A percentile compares a stretch with the other conserved stretches of the same genome.
These are phyloP conservation scores for Grigorovia transvaalensis DNA, from an alignment of 805 yeast species.

Conservation along the genomic window DNA sequence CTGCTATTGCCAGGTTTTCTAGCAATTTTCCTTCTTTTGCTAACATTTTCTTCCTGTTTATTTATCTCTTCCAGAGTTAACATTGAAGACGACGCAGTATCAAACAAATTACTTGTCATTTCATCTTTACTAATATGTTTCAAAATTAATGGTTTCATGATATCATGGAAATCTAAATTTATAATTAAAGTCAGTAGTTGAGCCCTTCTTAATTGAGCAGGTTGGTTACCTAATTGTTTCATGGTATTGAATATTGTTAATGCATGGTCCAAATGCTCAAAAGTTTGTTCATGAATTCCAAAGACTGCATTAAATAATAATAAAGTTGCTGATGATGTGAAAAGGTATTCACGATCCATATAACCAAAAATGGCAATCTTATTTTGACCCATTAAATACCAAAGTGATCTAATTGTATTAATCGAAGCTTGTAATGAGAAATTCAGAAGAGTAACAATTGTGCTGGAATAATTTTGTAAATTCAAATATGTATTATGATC, in stretches of 20 bases:
- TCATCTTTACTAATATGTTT: constrained; percentile 41
- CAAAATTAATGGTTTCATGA: constrained; percentile 44
- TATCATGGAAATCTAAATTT: constrained; percentile 58
- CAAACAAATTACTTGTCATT: neutral
- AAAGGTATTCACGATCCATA: constrained; percentile 76
- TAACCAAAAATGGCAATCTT: constrained; percentile 82
- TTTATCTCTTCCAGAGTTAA: neutral
- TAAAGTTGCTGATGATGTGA: constrained; percentile 65
- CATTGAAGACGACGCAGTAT: neutral
- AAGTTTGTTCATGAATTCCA: constrained; percentile 71
- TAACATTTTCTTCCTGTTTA: neutral
- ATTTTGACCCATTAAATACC: constrained; percentile 66
- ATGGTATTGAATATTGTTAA: constrained; percentile 57
- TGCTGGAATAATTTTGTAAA: constrained; percentile 54
- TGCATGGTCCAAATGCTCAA: constrained; percentile 64
- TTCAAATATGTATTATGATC: constrained; percentile 46
- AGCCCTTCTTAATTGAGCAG: constrained; percentile 65
- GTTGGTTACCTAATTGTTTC: constrained; percentile 70
- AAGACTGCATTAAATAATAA: constrained; percentile 68
- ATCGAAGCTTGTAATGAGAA: constrained; percentile 76
- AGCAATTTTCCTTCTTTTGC: neutral
- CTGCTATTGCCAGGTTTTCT: neutral
- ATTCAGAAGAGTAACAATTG: constrained; percentile 57
- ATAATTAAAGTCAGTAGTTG: constrained; percentile 57
- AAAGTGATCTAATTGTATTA: constrained; percentile 58